Conservation (phyloP, 2,329 filamentous ascomycete species). For the Aspergillus sp. region DNA sequence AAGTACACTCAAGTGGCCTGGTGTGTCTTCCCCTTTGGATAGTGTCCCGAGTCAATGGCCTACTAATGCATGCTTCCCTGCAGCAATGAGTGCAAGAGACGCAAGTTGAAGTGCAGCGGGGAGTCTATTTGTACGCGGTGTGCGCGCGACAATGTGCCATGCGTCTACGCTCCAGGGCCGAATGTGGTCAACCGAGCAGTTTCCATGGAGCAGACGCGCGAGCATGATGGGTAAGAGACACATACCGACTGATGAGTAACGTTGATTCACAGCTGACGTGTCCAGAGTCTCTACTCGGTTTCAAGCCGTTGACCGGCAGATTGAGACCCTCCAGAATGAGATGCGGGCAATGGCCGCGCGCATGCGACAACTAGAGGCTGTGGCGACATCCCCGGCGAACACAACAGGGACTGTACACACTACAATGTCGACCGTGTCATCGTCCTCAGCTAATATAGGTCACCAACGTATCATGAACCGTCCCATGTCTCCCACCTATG, state of each 20-base stretch:
- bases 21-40: constrained; percentile 15
- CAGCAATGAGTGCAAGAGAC: constrained; percentile 72
- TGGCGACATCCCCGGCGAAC: constrained; percentile 8
- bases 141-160: constrained; percentile 58
- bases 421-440: constrained; percentile 10
- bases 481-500: constrained; percentile 31
- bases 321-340: constrained; percentile 27
- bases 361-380: constrained; percentile 26
- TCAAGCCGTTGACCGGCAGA: constrained; percentile 24
- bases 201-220: constrained; percentile 2
- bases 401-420: constrained; percentile 3
- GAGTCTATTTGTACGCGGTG: constrained; percentile 66
- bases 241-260: background rate
- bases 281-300: constrained; percentile 19
- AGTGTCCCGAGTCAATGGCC: background rate
- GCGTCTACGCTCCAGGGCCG: constrained; percentile 65
- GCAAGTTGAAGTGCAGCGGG: constrained; percentile 73
- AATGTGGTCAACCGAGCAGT: constrained; percentile 4
- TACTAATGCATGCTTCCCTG: background rate
- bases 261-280: background rate
- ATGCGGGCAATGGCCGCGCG: constrained; percentile 29
- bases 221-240: constrained; percentile 18
- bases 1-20: constrained; percentile 37
- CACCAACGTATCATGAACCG: constrained; percentile 30
- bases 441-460: constrained; percentile 11